Percentiles rank a stretch among this genome's conserved stretches.
These are phyloP conservation scores for Penstemon newberryi DNA, from an alignment of 257 asterid species.

Conservation along the genomic window DNA sequence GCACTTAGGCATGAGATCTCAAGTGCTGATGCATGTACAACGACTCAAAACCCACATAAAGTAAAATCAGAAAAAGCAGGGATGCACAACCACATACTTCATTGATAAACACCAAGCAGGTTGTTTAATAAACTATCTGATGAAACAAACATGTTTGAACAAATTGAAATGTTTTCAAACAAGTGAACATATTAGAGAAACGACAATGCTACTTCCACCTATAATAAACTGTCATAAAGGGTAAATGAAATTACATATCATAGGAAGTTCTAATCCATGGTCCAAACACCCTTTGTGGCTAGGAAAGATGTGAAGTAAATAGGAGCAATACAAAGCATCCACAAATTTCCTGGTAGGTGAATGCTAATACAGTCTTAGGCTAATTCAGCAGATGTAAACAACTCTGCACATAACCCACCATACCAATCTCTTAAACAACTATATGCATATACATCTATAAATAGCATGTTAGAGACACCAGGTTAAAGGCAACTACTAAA, in stretches of 20 bases:
- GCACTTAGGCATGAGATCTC: background rate
- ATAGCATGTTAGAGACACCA: background rate
- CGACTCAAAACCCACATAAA: background rate
- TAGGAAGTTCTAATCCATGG: background rate
- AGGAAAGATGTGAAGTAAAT: background rate
- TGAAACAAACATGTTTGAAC: background rate
- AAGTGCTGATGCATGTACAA: background rate
- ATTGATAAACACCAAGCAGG: background rate
- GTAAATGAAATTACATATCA: background rate
- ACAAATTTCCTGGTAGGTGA: background rate
- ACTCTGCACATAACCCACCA: background rate
- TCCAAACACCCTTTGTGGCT: background rate
- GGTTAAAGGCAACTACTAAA: background rate
- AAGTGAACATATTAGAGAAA: background rate
- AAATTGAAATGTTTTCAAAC: background rate
- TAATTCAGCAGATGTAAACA: background rate
- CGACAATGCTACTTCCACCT: background rate
- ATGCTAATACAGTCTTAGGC: background rate
- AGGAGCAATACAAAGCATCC: conserved; percentile 4
- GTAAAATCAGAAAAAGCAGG: background rate
- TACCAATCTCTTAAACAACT: conserved; percentile 5
- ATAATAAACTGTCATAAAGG: background rate
- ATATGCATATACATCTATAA: conserved; percentile 5
- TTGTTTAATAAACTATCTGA: background rate
- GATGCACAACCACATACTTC: background rate